Evolutionary conservation across 306 rosid genomes (phyloP).

Genomic region (Neltuma alba): DNA sequence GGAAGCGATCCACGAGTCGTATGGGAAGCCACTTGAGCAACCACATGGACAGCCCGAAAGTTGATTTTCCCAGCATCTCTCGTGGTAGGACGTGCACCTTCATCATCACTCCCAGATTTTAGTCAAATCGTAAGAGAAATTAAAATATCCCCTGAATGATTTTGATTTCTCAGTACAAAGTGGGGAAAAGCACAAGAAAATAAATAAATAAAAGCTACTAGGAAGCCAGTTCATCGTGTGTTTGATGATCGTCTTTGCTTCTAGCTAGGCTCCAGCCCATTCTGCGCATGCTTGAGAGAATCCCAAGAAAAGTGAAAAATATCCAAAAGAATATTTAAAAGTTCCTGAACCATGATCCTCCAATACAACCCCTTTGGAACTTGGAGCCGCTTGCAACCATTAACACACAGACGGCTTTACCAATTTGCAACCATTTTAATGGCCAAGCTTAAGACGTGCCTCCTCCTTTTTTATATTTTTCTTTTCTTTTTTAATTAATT

Average conservation of each 20-base stretch:
- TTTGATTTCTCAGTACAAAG: not conserved
- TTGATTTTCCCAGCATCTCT: slow-evolving; percentile 99
- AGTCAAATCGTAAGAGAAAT: not conserved
- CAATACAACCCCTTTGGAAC: slow-evolving; percentile 50
- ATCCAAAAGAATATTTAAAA: slow-evolving; percentile 28
- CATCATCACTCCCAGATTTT: slow-evolving; percentile 1
- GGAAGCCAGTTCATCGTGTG: not conserved
- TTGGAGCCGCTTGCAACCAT: slow-evolving; percentile 41
- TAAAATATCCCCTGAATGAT: not conserved
- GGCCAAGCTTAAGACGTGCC: too few species aligned
- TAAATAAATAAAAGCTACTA: not conserved
- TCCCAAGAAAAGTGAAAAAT: slow-evolving; percentile 63
- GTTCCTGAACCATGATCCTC: slow-evolving; percentile 19
- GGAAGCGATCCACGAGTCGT: slow-evolving; percentile 69
- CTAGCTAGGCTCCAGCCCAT: slow-evolving; percentile 38
- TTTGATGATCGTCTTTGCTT: slow-evolving; percentile 26
- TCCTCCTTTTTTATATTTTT: too few species aligned
- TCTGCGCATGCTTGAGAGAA: slow-evolving; percentile 69
- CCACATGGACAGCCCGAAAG: slow-evolving; percentile 99
- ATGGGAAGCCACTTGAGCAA: slow-evolving; percentile 93
- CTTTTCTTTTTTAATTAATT: not conserved
- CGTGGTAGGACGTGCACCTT: slow-evolving; percentile 98
- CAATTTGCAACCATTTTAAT: not conserved
- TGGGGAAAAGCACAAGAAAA: not conserved
- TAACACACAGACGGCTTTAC: not conserved